Percentiles rank a stretch among this genome's conserved stretches.
phyloP scores from a whole-genome alignment of 768 basidiomycete species.

The Tylopilus vinaceipallidus region DNA sequence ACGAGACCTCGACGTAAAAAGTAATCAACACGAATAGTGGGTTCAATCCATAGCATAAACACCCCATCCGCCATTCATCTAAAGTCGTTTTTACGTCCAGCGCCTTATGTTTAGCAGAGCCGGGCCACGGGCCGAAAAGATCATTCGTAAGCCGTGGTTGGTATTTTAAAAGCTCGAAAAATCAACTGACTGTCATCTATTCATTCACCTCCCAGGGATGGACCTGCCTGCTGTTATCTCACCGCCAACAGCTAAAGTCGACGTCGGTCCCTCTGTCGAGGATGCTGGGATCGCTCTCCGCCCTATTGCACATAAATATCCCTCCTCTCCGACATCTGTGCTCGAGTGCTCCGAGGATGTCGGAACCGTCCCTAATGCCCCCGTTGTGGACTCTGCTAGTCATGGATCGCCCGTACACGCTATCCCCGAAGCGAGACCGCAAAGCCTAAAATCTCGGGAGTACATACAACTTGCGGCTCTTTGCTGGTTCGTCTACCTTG shows the following conservation, averaged over 20 bases:
- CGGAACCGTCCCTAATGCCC: no score
- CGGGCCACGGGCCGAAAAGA: background rate
- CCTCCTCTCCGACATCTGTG: conserved; percentile 1
- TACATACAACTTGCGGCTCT: conserved; percentile 51
- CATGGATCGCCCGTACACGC: background rate
- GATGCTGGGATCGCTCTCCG: conserved; percentile 2
- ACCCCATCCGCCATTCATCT: background rate
- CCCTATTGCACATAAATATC: background rate
- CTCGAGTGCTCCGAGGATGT: conserved; percentile 2
- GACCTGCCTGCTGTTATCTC: background rate
- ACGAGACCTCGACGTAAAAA: no score
- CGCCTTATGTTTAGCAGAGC: background rate
- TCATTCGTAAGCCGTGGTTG: conserved; percentile 1
- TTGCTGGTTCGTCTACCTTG: conserved; percentile 57
- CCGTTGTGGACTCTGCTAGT: no score
- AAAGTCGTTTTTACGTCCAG: background rate
- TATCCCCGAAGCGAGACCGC: conserved; percentile 2
- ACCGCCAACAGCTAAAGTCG: background rate
- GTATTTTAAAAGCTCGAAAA: conserved; percentile 2
- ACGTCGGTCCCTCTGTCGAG: background rate
- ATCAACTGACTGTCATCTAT: no score
- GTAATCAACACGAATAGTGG: no score
- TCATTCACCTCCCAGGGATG: conserved; percentile 1
- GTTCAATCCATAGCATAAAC: no score
- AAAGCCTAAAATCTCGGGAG: conserved; percentile 13